Base-by-base conservation (phyloP, 2,329 filamentous ascomycete species). In the Cladophialophora chaetospira region DNA sequence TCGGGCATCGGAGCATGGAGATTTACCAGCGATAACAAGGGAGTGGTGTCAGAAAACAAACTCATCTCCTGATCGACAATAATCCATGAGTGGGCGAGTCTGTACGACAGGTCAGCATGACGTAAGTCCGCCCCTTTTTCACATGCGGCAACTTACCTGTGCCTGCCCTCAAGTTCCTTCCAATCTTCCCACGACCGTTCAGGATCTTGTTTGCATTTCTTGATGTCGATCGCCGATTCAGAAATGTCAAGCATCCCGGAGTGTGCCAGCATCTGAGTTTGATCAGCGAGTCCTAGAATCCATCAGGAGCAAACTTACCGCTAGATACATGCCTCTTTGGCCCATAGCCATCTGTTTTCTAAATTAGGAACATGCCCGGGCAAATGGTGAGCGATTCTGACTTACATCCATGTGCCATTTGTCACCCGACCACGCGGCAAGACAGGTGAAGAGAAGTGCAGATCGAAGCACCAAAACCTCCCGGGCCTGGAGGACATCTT, bases 21-120 rank as follows among this genome's bases (percentile, higher is more conserved):
- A 56, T 89, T 85, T 26, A 81, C 85, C 52, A 88, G 80, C 11
- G 84, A 82, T 54, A 89, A 81, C 28, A 88, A 73, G 0, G 85
- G 83, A 1, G 78, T 76, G 1, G 79, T 82, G 65, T 88, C 85
- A 62, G 87, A 80, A 71, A 88, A 88, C 6, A 88, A 73, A 45
- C 83, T 82, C 53, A 88, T 74, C 70, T 90, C 87, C 65, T 89
- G 86, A 67, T 90, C 87, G 21, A 88, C 79, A 82, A 88, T 87
- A 17, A 87, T 83, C 84, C 86, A 89, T 53, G 86, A 88, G 71
- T 89, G 88, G n/a, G 88, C 82, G 28, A 89, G 75, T 63, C 86
- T 87, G 65, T 11, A 45, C 19, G 5, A 11, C n/a, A 11, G 28
- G 55, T 59, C 52, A 61, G 51, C 44, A 23, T 49, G 19, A 31